Evolutionary conservation across 257 asterid genomes (phyloP), one percentile per base, ranked within the genome.

Genomic region (Cruciata laevipes): DNA sequence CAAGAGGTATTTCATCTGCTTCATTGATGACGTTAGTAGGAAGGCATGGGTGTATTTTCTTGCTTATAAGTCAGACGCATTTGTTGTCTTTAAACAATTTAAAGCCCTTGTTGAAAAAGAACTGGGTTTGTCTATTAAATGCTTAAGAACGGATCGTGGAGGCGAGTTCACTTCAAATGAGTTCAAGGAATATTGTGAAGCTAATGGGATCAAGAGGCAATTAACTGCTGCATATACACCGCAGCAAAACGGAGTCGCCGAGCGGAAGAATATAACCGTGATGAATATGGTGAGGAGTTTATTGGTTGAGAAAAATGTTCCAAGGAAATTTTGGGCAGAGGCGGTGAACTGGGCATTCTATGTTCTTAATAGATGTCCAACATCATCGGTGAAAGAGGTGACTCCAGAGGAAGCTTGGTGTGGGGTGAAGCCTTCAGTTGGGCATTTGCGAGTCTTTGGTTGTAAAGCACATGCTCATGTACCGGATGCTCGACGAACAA

Each of bases 321-420:
- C 72, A 18, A 49, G 20, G 8, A 6, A 1, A 3, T 52, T 67
- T 8, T 51, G 71, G 62, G 3, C 71, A 24, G 63, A 68, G 25
- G 65, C 65, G 1, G 65, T 37, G 16, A 10, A 53, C 7, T 68
- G 53, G 51, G 10, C 53, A 31, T 21, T 55, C 11, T 20, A 55
- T 25, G 2, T 68, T 2, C 33, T 68, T 3, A 68, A 68, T 27
- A 2, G 62, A 51, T 21, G 51, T 8, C 65, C 72, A 5, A 68
- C 72, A 2, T 10, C 40, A 8, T 9, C 55, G 0, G 33, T 68
- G 9, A 21, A 23, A n/a, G 14, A 68, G 6, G 32, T 32, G 20
- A 57, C 37, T 0, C 72, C 56, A 30, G 16, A 32, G 40, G 72
- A 68, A 25, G 33, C n/a, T 10, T 55, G 65, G 71, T 49, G 61